These are phyloP conservation scores for Rosa multiflora DNA, from an alignment of 306 rosid genomes.

Conservation along the genomic window DNA sequence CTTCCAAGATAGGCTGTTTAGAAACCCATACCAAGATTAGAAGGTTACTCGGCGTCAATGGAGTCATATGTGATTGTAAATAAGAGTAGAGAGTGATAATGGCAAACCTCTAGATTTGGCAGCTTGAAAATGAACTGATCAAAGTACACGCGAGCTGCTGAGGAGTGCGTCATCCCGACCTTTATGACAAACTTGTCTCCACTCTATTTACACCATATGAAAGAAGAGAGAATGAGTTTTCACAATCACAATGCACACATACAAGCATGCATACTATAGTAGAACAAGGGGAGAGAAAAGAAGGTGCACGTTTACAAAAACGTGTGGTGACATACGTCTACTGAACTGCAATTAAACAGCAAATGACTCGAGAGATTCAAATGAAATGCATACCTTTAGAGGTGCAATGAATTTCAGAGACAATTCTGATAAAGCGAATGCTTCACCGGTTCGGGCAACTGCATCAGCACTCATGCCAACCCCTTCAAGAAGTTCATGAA, in stretches of 20 bases:
- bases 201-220: slow-evolving; percentile 50
- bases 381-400: slow-evolving; percentile 51
- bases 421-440: slow-evolving; percentile 71
- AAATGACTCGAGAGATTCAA: not conserved
- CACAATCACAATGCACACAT: not conserved
- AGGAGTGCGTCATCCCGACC: slow-evolving; percentile 57
- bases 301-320: too few species aligned
- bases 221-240: slow-evolving; percentile 1
- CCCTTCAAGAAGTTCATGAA: slow-evolving; percentile 63
- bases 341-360: not conserved
- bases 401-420: slow-evolving; percentile 81
- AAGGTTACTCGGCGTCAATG: slow-evolving; percentile 21
- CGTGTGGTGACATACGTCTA: too few species aligned
- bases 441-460: slow-evolving; percentile 66
- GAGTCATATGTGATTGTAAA: not conserved
- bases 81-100: not conserved
- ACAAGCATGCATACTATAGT: not conserved
- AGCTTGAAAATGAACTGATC: slow-evolving; percentile 74
- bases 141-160: slow-evolving; percentile 69
- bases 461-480: slow-evolving; percentile 59
- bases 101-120: slow-evolving; percentile 73
- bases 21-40: not conserved
- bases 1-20: slow-evolving; percentile 79
- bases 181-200: slow-evolving; percentile 71
- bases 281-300: not conserved